phyloP scores from a whole-genome alignment of 345 rosid species.

The Cardamine chenopodiifolia region DNA sequence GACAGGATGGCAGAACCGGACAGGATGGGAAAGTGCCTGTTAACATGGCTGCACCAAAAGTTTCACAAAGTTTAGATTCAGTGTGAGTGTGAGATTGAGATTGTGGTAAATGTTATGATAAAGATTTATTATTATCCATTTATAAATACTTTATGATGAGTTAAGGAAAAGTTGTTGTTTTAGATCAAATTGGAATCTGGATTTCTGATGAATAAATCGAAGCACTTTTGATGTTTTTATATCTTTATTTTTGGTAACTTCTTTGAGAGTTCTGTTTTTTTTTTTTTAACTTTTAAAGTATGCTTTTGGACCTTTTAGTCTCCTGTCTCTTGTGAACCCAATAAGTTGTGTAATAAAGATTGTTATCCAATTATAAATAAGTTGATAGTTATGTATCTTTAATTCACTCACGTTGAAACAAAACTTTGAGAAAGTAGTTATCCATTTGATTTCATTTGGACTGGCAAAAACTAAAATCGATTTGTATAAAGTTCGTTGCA shows the following conservation, averaged over 20 bases:
- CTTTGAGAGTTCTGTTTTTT: neutral
- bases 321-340: slow-evolving; percentile 10
- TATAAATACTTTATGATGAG: neutral
- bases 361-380: neutral
- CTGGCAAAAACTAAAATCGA: neutral
- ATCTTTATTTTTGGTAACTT: neutral
- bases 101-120: slow-evolving; percentile 9
- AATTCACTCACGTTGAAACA: neutral
- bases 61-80: slow-evolving; percentile 24
- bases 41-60: slow-evolving; percentile 25
- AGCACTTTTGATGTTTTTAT: neutral
- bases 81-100: slow-evolving; percentile 29
- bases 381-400: neutral
- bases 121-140: neutral
- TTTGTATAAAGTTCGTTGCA: neutral
- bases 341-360: neutral
- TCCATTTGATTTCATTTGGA: neutral
- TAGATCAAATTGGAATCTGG: slow-evolving; percentile 4
- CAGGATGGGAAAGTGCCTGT: slow-evolving; percentile 39
- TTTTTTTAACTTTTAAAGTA: neutral
- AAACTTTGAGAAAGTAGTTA: neutral
- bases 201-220: slow-evolving; percentile 9
- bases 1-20: slow-evolving; percentile 44
- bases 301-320: slow-evolving; percentile 23
- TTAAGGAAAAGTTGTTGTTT: slow-evolving; percentile 17